phyloP scores from a whole-genome alignment of 164 flowering plant genomes.

The Kalanchoe fedtschenkoi region DNA sequence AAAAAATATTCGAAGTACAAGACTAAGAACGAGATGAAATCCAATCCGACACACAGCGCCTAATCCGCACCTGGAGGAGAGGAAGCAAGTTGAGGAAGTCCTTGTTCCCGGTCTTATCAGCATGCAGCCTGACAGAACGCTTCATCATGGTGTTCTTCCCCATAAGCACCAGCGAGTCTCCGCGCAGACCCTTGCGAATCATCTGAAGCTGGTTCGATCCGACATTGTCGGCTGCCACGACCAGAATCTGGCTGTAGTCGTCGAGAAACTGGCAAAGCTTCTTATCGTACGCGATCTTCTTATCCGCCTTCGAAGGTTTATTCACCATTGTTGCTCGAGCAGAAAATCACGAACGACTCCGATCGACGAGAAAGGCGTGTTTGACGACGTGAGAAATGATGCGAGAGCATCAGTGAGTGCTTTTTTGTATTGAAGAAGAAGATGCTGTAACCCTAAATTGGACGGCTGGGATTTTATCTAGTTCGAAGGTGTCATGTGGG shows the following conservation, averaged over 20 bases:
- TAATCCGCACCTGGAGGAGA: slow-evolving; percentile 40
- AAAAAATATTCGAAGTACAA: not conserved
- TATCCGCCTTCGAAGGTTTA: slow-evolving; percentile 53
- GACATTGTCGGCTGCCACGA: slow-evolving; percentile 64
- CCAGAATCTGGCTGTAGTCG: slow-evolving; percentile 51
- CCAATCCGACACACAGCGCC: too few relatives aligned
- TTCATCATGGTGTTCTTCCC: slow-evolving; percentile 80
- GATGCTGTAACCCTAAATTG: not conserved
- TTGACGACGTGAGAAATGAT: not conserved
- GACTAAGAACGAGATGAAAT: not conserved
- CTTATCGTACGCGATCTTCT: slow-evolving; percentile 58
- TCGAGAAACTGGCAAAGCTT: slow-evolving; percentile 67
- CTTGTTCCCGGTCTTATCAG: slow-evolving; percentile 47
- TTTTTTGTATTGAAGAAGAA: not conserved
- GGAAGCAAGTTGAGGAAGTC: slow-evolving; percentile 44
- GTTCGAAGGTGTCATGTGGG: not conserved
- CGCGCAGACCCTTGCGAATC: slow-evolving; percentile 55
- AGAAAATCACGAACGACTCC: too few relatives aligned
- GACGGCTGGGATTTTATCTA: not conserved
- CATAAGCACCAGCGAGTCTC: slow-evolving; percentile 58
- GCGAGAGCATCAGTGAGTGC: not conserved
- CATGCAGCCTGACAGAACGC: slow-evolving; percentile 36
- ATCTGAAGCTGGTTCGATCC: slow-evolving; percentile 79
- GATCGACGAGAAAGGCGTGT: too few relatives aligned
- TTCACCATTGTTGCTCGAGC: slow-evolving; percentile 37